A percentile compares a stretch with the other conserved stretches of the same genome.
Conservation (phyloP, 2,329 filamentous ascomycete species). For the Ceratocystis diversiconidia region DNA sequence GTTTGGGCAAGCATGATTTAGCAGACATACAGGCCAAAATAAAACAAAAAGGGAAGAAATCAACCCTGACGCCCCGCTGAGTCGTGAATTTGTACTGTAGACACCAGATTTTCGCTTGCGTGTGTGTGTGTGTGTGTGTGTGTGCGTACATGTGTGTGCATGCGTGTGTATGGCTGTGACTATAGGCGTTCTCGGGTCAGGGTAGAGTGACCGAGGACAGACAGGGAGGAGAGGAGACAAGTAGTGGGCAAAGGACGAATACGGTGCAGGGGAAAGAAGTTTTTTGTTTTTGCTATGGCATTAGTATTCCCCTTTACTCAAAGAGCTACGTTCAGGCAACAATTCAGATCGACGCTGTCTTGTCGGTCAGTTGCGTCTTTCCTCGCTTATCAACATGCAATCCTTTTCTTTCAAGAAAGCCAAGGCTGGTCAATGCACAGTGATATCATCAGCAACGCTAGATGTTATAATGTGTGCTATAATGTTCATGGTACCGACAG, state of each 20-base stretch:
- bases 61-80: too few species aligned
- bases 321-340: not conserved
- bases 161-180: too few species aligned
- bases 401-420: not conserved
- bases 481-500: not conserved
- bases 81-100: too few species aligned
- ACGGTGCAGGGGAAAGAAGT: not conserved
- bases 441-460: not conserved
- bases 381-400: not conserved
- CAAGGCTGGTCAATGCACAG: not conserved
- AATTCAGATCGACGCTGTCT: conserved; percentile 1
- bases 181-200: too few species aligned
- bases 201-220: not conserved
- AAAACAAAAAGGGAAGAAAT: not conserved
- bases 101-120: too few species aligned
- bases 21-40: not conserved
- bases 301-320: not conserved
- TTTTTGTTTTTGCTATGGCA: not conserved
- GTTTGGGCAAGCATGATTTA: not conserved
- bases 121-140: too few species aligned
- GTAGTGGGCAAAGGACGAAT: not conserved
- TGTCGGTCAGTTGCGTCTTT: not conserved
- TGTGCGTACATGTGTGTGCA: too few species aligned
- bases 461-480: not conserved
- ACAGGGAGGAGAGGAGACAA: not conserved